Percentiles rank a stretch among this genome's conserved stretches.
These are phyloP conservation scores for Daldinia caldariorum DNA, from an alignment of 495 filamentous ascomycete genomes.

Conservation along the genomic window DNA sequence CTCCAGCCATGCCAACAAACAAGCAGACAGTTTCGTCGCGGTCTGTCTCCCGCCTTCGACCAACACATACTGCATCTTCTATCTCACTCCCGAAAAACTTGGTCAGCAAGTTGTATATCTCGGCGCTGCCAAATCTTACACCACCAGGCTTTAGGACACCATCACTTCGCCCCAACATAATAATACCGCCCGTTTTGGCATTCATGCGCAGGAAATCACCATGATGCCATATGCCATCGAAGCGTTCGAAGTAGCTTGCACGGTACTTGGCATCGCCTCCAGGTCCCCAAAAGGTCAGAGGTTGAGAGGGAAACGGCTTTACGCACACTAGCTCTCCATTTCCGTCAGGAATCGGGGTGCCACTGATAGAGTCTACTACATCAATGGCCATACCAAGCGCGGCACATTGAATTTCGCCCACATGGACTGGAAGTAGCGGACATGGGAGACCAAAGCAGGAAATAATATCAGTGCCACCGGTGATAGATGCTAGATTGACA, in stretches of 20 bases:
- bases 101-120: constrained; percentile 92
- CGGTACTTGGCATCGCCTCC: constrained; percentile 77
- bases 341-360: constrained; percentile 64
- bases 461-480: constrained; percentile 92
- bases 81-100: constrained; percentile 79
- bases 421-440: constrained; percentile 84
- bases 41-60: constrained; percentile 75
- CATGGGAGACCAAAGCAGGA: constrained; percentile 90
- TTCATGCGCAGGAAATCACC: constrained; percentile 90
- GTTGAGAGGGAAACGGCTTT: constrained; percentile 88
- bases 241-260: constrained; percentile 87
- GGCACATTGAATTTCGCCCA: constrained; percentile 89
- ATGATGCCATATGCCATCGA: constrained; percentile 85
- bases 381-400: constrained; percentile 91
- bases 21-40: constrained; percentile 85
- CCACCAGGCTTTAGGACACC: constrained; percentile 82
- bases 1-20: constrained; percentile 78
- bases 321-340: constrained; percentile 93
- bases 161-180: constrained; percentile 82
- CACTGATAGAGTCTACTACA: constrained; percentile 72
- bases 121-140: constrained; percentile 79
- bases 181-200: constrained; percentile 74
- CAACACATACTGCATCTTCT: constrained; percentile 87
- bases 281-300: constrained; percentile 84
- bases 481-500: constrained; percentile 85